A percentile compares a stretch with the other conserved stretches of the same genome.
These are phyloP conservation scores for Saccharum spontaneum DNA, from an alignment of 176 grass and related monocot genomes.

Conservation along the genomic window DNA sequence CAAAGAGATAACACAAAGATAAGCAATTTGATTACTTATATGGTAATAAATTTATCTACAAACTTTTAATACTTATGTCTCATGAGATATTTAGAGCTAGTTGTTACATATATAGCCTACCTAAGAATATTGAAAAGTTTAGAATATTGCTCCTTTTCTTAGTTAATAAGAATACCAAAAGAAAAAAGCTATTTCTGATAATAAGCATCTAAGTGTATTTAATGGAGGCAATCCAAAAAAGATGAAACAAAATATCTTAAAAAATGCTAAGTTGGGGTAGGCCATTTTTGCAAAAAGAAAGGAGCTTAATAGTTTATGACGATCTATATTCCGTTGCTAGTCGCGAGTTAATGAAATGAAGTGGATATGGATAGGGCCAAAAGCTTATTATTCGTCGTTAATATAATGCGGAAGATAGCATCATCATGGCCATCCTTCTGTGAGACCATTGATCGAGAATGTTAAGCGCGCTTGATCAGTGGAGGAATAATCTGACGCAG, in stretches of 20 bases:
- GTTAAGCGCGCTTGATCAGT: neutral
- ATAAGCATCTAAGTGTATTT: neutral
- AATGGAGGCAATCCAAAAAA: neutral
- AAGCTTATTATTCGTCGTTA: neutral
- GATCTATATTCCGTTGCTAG: neutral
- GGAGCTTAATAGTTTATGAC: neutral
- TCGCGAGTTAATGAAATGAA: neutral
- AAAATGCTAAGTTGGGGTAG: neutral
- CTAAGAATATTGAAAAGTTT: neutral
- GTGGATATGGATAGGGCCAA: neutral
- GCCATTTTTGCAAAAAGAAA: neutral
- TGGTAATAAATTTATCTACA: neutral
- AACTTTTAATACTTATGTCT: neutral
- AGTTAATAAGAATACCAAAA: neutral
- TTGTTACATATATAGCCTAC: neutral
- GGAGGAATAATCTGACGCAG: neutral
- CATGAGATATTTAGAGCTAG: neutral
- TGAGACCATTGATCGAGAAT: neutral
- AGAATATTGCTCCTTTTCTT: neutral
- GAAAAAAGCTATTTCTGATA: neutral
- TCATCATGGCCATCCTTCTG: neutral
- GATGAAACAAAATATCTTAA: neutral
- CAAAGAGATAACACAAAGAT: neutral
- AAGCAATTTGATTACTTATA: neutral
- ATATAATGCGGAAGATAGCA: neutral